Percentiles rank a stretch among this genome's conserved stretches.
These are phyloP conservation scores for Clonostachys chloroleuca DNA, from an alignment of 2,329 filamentous ascomycete genomes.

Conservation along the genomic window DNA sequence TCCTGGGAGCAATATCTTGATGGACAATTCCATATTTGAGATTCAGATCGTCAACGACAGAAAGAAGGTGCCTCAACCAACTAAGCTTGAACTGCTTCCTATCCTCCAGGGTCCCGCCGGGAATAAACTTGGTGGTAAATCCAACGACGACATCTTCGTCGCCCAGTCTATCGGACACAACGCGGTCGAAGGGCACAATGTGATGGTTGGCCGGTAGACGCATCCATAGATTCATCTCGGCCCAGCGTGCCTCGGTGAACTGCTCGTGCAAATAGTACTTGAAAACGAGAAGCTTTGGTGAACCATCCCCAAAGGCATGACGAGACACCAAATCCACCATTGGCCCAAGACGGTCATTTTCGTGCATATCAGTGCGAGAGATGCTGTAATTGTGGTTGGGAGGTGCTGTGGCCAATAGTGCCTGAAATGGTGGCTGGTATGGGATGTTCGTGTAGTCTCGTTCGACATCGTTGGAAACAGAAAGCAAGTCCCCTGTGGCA, in stretches of 20 bases:
- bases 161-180: slow-evolving; percentile 22
- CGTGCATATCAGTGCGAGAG: slow-evolving; percentile 14
- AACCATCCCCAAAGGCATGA: neutral
- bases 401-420: slow-evolving; percentile 2
- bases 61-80: slow-evolving; percentile 25
- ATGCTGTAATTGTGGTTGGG: slow-evolving; percentile 10
- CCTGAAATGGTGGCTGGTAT: slow-evolving; percentile 13
- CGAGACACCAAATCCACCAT: slow-evolving; percentile 17
- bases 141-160: slow-evolving; percentile 21
- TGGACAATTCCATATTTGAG: slow-evolving; percentile 27
- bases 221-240: slow-evolving; percentile 26
- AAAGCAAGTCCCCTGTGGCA: slow-evolving; percentile 6
- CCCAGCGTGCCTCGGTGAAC: slow-evolving; percentile 15
- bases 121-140: slow-evolving; percentile 25
- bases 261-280: slow-evolving; percentile 24
- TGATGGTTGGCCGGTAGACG: slow-evolving; percentile 27
- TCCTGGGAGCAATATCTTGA: slow-evolving; percentile 28
- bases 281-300: slow-evolving; percentile 14
- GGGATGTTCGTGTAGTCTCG: slow-evolving; percentile 18
- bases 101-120: slow-evolving; percentile 23
- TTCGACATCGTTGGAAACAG: slow-evolving; percentile 11
- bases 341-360: slow-evolving; percentile 18
- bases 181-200: slow-evolving; percentile 24
- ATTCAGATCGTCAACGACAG: slow-evolving; percentile 29
- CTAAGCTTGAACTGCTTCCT: slow-evolving; percentile 23